phyloP scores from a whole-genome alignment of 495 filamentous ascomycete species.

The Neurospora africana region DNA sequence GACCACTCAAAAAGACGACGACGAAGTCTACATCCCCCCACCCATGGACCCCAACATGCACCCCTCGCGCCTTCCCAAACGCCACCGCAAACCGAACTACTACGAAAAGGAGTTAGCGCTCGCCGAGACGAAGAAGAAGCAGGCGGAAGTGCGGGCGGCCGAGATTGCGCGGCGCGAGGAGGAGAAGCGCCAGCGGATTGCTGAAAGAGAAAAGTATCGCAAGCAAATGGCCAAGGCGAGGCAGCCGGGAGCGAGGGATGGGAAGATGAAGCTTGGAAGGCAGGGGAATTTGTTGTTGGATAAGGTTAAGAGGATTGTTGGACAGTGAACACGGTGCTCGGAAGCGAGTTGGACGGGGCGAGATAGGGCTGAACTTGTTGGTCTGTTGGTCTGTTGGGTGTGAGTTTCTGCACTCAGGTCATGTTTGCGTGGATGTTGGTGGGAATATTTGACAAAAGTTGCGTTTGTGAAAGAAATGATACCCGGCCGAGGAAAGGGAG shows the following conservation, averaged over 20 bases:
- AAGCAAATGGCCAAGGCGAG: slow-evolving; percentile 68
- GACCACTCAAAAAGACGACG: neutral
- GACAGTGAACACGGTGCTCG: slow-evolving; percentile 5
- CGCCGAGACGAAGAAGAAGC: slow-evolving; percentile 54
- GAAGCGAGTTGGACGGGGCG: neutral
- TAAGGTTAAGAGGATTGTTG: slow-evolving; percentile 66
- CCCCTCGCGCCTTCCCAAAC: slow-evolving; percentile 7
- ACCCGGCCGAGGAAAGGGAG: neutral
- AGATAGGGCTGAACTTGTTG: neutral
- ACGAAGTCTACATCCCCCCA: neutral
- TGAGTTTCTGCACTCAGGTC: neutral
- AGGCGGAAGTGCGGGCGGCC: slow-evolving; percentile 48
- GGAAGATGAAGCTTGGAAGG: slow-evolving; percentile 72
- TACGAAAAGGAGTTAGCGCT: slow-evolving; percentile 67
- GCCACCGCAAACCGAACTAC: slow-evolving; percentile 43
- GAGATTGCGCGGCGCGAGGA: slow-evolving; percentile 45
- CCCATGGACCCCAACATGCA: slow-evolving; percentile 3
- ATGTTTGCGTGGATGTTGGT: neutral
- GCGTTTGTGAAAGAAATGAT: neutral
- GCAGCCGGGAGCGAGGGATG: slow-evolving; percentile 55
- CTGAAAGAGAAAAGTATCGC: slow-evolving; percentile 51
- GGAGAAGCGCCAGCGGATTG: slow-evolving; percentile 44
- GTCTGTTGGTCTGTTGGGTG: neutral
- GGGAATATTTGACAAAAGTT: neutral
- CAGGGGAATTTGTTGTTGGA: slow-evolving; percentile 77